Evolutionary conservation across 352 stramenopile genomes (phyloP), one percentile per base, ranked within the genome.

Genomic region (Pythium brachiatum): DNA sequence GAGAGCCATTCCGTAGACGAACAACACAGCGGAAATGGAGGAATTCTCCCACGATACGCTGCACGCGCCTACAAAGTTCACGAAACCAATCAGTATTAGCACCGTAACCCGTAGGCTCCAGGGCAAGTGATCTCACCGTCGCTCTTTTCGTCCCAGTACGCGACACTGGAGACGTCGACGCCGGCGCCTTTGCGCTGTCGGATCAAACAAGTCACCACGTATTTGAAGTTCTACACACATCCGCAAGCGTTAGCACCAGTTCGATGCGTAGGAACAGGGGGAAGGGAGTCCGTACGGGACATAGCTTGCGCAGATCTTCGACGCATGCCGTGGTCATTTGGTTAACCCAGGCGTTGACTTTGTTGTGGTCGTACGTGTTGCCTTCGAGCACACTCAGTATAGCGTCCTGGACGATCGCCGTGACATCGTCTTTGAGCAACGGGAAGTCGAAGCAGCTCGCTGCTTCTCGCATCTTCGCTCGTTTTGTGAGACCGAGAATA

Each of bases 301-400:
- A 89, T 0, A 93, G 75, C 18, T 70, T 70, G 51, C 77, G 79
- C 23, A 93, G 65, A 62, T 93, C 81, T 57, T 88, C 79, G 52
- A 87, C 60, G 46, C 83, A 93, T 1, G 79, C 78, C 21, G 68
- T 76, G 9, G 81, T 88, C 68, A 93, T 79, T 47, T 65, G 67
- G 27, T 81, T 89, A 41, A 90, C 73, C 83, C 83, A 93, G 62
- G 86, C 69, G 41, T 82, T 90, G 50, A 92, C 81, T 71, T 93
- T 90, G 34, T 58, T 60, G 65, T 93, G 85, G 66, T 91, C 81
- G 65, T 91, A 93, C n/a, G 68, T 66, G 29, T 93, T 89, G 6
- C 83, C 83, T 27, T 93, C 83, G 9, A 93, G 65, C 21, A 80
- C 79, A 34, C 72, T 88, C 0, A 90, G 74, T 55, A 93, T 80